phyloP scores from a whole-genome alignment of 495 filamentous ascomycete genomes.

The Penicillium parvum region DNA sequence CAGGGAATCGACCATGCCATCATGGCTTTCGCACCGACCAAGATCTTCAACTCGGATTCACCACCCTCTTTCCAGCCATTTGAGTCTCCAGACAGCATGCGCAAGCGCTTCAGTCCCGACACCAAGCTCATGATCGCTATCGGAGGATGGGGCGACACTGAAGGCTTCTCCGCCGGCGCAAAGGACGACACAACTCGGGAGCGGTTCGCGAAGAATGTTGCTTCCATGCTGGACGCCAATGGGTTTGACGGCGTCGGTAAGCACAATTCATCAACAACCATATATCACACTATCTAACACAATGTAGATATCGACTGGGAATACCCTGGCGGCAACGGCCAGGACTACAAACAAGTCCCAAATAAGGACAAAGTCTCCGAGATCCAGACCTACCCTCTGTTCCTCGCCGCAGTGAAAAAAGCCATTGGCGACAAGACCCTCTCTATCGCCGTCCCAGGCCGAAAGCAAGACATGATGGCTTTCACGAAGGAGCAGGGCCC shows the following conservation, averaged over 20 bases:
- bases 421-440: constrained; percentile 61
- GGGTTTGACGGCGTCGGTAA: constrained; percentile 57
- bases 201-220: constrained; percentile 61
- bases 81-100: constrained; percentile 51
- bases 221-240: constrained; percentile 54
- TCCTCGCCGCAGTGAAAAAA: constrained; percentile 56
- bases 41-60: constrained; percentile 52
- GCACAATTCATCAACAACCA: neutral
- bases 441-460: constrained; percentile 67
- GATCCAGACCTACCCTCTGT: constrained; percentile 58
- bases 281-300: neutral
- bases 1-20: constrained; percentile 52
- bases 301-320: constrained; percentile 75
- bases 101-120: constrained; percentile 51
- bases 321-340: constrained; percentile 74
- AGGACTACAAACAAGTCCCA: constrained; percentile 67
- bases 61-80: constrained; percentile 53
- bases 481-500: constrained; percentile 62
- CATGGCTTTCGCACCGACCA: constrained; percentile 61
- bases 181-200: constrained; percentile 47
- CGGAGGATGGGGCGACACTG: constrained; percentile 68
- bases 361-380: constrained; percentile 58
- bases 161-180: constrained; percentile 57
- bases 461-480: constrained; percentile 66
- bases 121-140: constrained; percentile 68